phyloP scores from a whole-genome alignment of 2,329 filamentous ascomycete genomes.

The Aspergillus fijiensis region DNA sequence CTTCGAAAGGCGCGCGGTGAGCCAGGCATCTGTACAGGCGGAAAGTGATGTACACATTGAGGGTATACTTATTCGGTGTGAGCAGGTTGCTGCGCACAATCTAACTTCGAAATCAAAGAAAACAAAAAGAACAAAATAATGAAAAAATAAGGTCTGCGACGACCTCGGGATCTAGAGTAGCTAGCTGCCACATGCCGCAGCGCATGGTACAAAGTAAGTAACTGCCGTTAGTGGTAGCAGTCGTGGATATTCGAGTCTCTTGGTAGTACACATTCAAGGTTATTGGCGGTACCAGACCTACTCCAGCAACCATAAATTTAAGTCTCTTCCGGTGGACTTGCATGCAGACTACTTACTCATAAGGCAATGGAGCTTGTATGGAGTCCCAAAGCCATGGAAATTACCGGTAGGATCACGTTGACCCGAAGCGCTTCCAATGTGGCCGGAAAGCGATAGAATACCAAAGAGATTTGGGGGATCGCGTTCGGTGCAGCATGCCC shows the following conservation, averaged over 20 bases:
- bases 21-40: background rate
- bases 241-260: background rate
- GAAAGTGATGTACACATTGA: background rate
- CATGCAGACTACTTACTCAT: background rate
- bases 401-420: background rate
- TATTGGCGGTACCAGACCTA: background rate
- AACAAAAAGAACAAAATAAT: too few species aligned
- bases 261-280: background rate
- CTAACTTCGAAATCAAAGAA: background rate
- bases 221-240: background rate
- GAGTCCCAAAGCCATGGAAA: background rate
- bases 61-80: background rate
- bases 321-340: background rate
- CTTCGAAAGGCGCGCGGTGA: background rate
- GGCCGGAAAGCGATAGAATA: background rate
- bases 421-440: background rate
- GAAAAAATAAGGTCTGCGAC: background rate
- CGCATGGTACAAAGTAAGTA: background rate
- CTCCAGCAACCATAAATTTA: background rate
- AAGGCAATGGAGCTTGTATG: background rate
- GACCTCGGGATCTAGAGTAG: background rate
- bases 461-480: background rate
- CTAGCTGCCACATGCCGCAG: too few species aligned
- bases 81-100: background rate
- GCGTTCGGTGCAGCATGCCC: background rate